Evolutionary conservation across 768 basidiomycete genomes (phyloP).

Genomic region (Floccularia luteovirens): DNA sequence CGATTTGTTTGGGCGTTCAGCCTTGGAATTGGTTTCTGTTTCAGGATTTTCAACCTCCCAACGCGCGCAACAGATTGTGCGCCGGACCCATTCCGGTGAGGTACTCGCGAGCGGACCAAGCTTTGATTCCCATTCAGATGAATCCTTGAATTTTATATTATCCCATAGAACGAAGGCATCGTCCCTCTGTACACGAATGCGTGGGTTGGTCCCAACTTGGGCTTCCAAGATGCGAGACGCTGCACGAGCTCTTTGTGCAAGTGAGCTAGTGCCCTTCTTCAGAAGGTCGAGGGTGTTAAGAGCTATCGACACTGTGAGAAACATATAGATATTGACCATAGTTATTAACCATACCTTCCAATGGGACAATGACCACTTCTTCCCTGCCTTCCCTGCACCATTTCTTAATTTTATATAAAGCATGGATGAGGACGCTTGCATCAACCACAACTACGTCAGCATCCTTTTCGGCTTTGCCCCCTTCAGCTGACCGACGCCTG

Average conservation of each 20-base stretch:
- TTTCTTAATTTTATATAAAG: constrained; percentile 69
- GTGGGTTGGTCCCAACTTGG: constrained; percentile 75
- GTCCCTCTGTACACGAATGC: constrained; percentile 76
- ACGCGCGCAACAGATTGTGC: constrained; percentile 75
- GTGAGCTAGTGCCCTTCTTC: constrained; percentile 78
- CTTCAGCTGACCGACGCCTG: constrained; percentile 22
- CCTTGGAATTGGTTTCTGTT: constrained; percentile 3
- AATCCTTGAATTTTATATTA: constrained; percentile 47
- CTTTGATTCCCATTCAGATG: constrained; percentile 17
- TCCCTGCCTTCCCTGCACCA: constrained; percentile 74
- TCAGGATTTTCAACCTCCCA: constrained; percentile 63
- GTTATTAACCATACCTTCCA: constrained; percentile 61
- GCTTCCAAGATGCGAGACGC: constrained; percentile 88
- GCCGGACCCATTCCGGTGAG: constrained; percentile 80
- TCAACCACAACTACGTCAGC: constrained; percentile 75
- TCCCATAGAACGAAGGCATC: constrained; percentile 84
- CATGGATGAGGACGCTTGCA: constrained; percentile 76
- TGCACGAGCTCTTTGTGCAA: constrained; percentile 77
- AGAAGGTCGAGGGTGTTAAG: constrained; percentile 87
- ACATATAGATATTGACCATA: neutral
- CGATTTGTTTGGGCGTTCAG: neutral
- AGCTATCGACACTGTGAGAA: constrained; percentile 32
- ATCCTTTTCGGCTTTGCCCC: constrained; percentile 39
- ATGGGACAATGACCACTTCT: constrained; percentile 76
- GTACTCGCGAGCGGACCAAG: constrained; percentile 15